These are phyloP conservation scores for Capsicum chinense DNA, from an alignment of 257 asterid species.

Conservation along the genomic window DNA sequence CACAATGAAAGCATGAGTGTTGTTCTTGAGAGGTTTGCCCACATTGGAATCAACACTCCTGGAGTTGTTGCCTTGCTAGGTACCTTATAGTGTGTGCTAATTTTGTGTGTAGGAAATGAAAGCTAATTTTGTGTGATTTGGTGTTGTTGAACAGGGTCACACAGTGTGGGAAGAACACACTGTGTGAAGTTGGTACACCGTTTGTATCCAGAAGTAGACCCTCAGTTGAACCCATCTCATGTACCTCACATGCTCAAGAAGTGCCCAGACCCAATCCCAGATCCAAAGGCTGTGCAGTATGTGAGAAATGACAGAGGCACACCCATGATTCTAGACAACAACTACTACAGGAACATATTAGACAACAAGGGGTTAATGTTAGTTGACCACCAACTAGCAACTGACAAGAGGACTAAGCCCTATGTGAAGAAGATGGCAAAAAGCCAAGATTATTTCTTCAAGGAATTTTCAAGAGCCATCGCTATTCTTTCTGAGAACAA, in stretches of 20 bases:
- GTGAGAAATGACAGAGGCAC: conserved; percentile 96
- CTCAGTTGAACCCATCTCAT: conserved; percentile 74
- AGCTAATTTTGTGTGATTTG: background rate
- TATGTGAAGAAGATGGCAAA: conserved; percentile 93
- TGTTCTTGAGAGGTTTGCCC: conserved; percentile 78
- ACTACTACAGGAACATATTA: conserved; percentile 84
- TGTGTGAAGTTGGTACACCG: conserved; percentile 96
- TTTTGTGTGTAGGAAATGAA: background rate
- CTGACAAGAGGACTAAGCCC: conserved; percentile 76
- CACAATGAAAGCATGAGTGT: conserved; percentile 91
- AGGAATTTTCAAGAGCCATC: conserved; percentile 76
- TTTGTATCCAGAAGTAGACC: conserved; percentile 91
- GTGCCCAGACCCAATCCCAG: conserved; percentile 93
- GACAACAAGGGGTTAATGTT: conserved; percentile 83
- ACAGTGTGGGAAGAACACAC: conserved; percentile 96
- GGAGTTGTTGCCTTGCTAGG: conserved; percentile 96
- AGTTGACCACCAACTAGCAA: conserved; percentile 83
- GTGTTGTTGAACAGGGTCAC: conserved; percentile 59
- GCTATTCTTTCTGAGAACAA: conserved; percentile 80
- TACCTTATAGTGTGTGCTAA: conserved; percentile 15
- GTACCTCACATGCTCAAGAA: conserved; percentile 92
- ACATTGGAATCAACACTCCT: conserved; percentile 70
- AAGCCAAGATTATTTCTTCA: conserved; percentile 75
- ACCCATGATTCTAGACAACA: conserved; percentile 90
- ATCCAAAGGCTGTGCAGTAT: conserved; percentile 97